phyloP scores from a whole-genome alignment of 1,284 basidiomycete genomes.

The Tilletia walkeri region DNA sequence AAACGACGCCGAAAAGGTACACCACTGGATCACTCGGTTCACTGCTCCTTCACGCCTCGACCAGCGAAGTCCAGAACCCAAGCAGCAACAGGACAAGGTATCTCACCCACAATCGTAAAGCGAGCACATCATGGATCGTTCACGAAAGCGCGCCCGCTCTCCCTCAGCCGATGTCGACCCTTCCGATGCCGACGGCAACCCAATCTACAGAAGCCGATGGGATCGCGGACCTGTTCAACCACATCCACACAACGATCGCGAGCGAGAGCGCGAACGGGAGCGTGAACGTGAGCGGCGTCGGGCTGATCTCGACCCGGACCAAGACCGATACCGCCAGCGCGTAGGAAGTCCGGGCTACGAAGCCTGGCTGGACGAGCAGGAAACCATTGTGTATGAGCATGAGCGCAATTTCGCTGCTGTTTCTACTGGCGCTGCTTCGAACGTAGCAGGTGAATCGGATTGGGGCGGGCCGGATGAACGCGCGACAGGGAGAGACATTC shows the following conservation, averaged over 20 bases:
- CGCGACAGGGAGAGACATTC: slow-evolving; percentile 24
- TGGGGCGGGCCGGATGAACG: slow-evolving; percentile 24
- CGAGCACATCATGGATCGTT: slow-evolving; percentile 21
- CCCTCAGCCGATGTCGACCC: slow-evolving; percentile 32
- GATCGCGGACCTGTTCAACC: not conserved
- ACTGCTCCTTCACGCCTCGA: no score
- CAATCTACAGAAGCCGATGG: not conserved
- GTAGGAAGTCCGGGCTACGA: slow-evolving; percentile 31
- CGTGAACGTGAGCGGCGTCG: slow-evolving; percentile 31
- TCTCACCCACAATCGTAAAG: not conserved
- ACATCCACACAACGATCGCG: not conserved
- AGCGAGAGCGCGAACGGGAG: not conserved
- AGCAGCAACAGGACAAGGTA: no score
- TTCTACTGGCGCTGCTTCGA: not conserved
- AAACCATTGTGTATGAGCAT: slow-evolving; percentile 8
- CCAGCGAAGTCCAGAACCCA: no score
- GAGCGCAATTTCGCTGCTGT: not conserved
- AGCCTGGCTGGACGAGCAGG: slow-evolving; percentile 29
- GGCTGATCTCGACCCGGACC: slow-evolving; percentile 27
- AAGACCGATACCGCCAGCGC: slow-evolving; percentile 25
- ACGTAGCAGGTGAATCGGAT: no score
- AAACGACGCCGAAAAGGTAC: no score
- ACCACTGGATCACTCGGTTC: no score
- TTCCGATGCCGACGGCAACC: slow-evolving; percentile 24
- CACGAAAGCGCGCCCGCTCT: slow-evolving; percentile 36